Evolutionary conservation across 108 stramenopile genomes (phyloP).

Genomic region (Poteriospumella lacustris): DNA sequence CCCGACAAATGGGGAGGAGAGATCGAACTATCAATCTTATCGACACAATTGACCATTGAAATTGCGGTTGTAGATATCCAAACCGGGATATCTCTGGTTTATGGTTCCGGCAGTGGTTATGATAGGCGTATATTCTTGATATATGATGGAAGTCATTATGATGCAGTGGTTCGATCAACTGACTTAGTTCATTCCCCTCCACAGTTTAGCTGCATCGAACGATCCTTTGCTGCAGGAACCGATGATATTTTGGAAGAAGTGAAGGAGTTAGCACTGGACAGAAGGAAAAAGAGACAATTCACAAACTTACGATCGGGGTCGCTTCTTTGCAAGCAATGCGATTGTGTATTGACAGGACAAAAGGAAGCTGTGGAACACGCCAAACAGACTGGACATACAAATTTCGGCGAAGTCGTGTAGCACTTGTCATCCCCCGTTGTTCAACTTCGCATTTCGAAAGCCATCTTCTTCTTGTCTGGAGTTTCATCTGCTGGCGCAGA

Average conservation of each 20-base stretch:
- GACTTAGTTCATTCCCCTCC: not conserved
- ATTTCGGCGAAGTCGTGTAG: not conserved
- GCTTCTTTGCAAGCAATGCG: not conserved
- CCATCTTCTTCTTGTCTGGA: too few relatives aligned
- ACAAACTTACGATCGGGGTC: not conserved
- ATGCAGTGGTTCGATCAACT: not conserved
- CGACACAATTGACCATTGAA: not conserved
- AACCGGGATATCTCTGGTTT: not conserved
- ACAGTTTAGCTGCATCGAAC: not conserved
- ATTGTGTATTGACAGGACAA: not conserved
- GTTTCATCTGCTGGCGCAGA: too few relatives aligned
- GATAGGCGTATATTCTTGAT: not conserved
- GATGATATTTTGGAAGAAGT: not conserved
- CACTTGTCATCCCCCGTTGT: too few relatives aligned
- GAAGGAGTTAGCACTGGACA: not conserved
- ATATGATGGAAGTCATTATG: conserved; percentile 17
- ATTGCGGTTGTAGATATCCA: conserved; percentile 12
- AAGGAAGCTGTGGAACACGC: not conserved
- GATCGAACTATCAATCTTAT: not conserved
- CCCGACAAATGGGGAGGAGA: conserved; percentile 13
- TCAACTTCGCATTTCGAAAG: too few relatives aligned
- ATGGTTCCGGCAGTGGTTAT: not conserved
- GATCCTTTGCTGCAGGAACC: not conserved
- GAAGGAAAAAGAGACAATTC: not conserved
- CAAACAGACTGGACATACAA: not conserved